These are phyloP conservation scores for Microcos paniculata DNA, from an alignment of 345 rosid genomes.

Conservation along the genomic window DNA sequence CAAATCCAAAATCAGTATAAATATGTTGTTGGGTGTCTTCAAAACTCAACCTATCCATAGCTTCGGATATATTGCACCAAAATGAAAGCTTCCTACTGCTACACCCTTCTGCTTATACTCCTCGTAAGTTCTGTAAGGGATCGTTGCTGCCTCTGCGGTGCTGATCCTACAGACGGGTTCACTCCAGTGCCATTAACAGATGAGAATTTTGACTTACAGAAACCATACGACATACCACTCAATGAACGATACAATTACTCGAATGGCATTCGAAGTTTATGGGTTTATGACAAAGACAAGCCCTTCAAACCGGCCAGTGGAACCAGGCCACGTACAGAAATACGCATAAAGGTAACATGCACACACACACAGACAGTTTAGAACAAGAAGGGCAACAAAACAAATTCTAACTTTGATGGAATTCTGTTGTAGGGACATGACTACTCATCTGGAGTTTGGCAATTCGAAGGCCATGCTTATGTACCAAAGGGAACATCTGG, in stretches of 20 bases:
- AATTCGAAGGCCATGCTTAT: conserved; percentile 15
- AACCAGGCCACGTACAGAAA: conserved; percentile 38
- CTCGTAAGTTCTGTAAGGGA: background rate
- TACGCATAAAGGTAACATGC: conserved; percentile 21
- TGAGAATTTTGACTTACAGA: conserved; percentile 20
- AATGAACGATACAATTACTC: conserved; percentile 15
- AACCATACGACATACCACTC: conserved; percentile 23
- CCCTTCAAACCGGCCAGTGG: conserved; percentile 23
- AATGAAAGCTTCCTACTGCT: background rate
- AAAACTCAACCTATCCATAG: background rate
- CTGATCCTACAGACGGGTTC: conserved; percentile 33
- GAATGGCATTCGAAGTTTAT: conserved; percentile 16
- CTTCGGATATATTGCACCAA: background rate
- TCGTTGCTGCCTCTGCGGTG: background rate
- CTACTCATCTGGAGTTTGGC: conserved; percentile 24
- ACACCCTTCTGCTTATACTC: background rate
- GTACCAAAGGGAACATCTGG: conserved; percentile 20
- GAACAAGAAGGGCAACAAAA: background rate
- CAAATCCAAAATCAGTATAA: background rate
- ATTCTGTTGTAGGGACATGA: conserved; percentile 12
- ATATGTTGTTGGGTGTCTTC: background rate
- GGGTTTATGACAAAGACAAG: conserved; percentile 30
- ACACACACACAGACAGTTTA: background rate
- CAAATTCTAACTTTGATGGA: background rate
- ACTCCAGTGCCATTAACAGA: conserved; percentile 25